Evolutionary conservation across 2,329 filamentous ascomycete genomes (phyloP), one percentile per base, ranked within the genome.

Genomic region (Epichloe baconii): DNA sequence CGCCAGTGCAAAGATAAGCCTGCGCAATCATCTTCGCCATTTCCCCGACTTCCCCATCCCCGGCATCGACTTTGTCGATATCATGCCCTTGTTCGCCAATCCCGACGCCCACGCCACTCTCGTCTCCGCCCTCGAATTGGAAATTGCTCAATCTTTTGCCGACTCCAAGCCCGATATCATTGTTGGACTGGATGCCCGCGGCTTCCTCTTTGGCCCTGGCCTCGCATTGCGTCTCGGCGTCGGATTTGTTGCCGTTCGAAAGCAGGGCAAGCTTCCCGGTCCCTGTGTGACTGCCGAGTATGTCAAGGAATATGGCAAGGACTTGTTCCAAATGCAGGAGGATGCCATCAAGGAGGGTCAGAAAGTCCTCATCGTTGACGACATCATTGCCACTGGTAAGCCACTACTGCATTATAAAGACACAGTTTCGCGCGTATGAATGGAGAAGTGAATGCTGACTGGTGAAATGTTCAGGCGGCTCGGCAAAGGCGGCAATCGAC

Each of bases 351-450:
- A 86, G 71, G 77, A 80, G 48, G 90, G 90, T 37, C 88, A 95
- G 73, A 90, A 85, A 68, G 91, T 95, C 52, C 74, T 98, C 55
- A 79, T 98, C 58, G 89, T 98, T 35, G 93, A 98, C 69, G 93
- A 98, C 68, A 95, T 98, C 64, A 97, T 98, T 72, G 93, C 93
- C 52, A 98, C 93, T 57, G 91, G 91, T 95, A 76, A 68, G 84
- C 71, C 48, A 41, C 26, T 34, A 23, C 17, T 4, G n/a, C 12
- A 43, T 12, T 5, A 12, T 6, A 21, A 12, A 3, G 7, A 12
- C 21, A 6, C 11, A 15, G 5, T 42, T 26, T 4, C 10, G 17
- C 19, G 0, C 7, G 15, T 17, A 21, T 38, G n/a, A 11, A 5
- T 21, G 14, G 14, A 23, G 36, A 41, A 19, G 1, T 21, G 26